Evolutionary conservation across 2,329 filamentous ascomycete species (phyloP), one percentile per base, ranked within the genome.

Genomic region (Lasiodiplodia gonubiensis): DNA sequence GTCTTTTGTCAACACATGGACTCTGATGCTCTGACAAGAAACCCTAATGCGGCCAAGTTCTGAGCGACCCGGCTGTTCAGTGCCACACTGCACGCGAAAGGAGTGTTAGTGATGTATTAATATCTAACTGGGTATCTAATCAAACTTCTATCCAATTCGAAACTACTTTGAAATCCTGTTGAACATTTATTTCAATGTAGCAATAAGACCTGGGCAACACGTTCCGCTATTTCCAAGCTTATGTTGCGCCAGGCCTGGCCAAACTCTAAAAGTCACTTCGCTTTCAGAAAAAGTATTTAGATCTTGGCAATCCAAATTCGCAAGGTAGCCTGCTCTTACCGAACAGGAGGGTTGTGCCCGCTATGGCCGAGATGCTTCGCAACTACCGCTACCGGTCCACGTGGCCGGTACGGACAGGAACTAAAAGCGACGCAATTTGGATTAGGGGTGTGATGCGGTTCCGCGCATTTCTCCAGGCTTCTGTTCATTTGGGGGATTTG

Each of bases 71-170:
- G 46, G n/a, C 30, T 2, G 5, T 27, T 11, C 37, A 11, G 14
- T n/a, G 46, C 14, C n/a, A 18, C 59, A 21, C 46, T 52, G 30
- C 46, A n/a, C n/a, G 21, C 48, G 4, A 27, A 27, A 35, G 21
- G 12, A 57, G 18, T 12, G 11, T 3, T 37, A 33, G n/a, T 18
- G 30, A 52, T 63, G 46, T 46, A 51, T 51, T 51, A 35, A 33
- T 1, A 25, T 63, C 42, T 63, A 63, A 51, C 18, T 63, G 59
- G 59, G 59, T 63, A 63, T 63, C 59, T 63, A 63, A 33, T 63
- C 39, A 49, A 27, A 11, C 46, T 11, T n/a, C 59, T 63, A 51
- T 63, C 59, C 59, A 63, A 51, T 35, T 12, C 42, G 42, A 27
- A 27, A 25, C 21, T 33, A 39, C 30, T 63, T 30, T 6, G 5